phyloP scores from a whole-genome alignment of 1,139 yeast genomes.

The Meyerozyma sp. region DNA sequence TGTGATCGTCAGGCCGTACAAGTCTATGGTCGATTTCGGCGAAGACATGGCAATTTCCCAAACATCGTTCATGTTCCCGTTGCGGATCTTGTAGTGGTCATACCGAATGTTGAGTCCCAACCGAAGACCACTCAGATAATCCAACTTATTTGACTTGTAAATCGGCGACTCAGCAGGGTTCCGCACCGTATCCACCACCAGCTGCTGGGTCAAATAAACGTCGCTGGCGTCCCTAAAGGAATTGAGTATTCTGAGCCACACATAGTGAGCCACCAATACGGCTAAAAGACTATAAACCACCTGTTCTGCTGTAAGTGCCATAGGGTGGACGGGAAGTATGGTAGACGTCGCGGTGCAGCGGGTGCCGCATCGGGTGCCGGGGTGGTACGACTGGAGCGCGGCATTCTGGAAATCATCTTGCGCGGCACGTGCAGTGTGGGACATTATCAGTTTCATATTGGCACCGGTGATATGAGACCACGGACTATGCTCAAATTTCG shows the following conservation, averaged over 20 bases:
- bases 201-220: conserved; percentile 54
- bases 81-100: conserved; percentile 56
- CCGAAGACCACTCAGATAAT: conserved; percentile 54
- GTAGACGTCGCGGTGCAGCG: background rate
- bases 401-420: no score
- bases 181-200: conserved; percentile 52
- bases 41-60: conserved; percentile 42
- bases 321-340: background rate
- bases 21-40: conserved; percentile 8
- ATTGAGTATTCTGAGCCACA: background rate
- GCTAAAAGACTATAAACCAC: background rate
- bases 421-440: background rate
- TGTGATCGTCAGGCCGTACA: conserved; percentile 14
- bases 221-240: conserved; percentile 45
- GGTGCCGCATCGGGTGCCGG: no score
- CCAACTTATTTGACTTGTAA: conserved; percentile 59
- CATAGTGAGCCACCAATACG: background rate
- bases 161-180: conserved; percentile 56
- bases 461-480: conserved; percentile 2
- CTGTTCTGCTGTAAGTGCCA: background rate
- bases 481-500: conserved; percentile 17
- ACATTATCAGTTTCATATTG: background rate
- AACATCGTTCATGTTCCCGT: conserved; percentile 64
- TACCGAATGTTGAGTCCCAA: conserved; percentile 62
- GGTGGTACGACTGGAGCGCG: no score